Evolutionary conservation across 768 basidiomycete species (phyloP).

Genomic region (Psilocybe subaeruginosa): DNA sequence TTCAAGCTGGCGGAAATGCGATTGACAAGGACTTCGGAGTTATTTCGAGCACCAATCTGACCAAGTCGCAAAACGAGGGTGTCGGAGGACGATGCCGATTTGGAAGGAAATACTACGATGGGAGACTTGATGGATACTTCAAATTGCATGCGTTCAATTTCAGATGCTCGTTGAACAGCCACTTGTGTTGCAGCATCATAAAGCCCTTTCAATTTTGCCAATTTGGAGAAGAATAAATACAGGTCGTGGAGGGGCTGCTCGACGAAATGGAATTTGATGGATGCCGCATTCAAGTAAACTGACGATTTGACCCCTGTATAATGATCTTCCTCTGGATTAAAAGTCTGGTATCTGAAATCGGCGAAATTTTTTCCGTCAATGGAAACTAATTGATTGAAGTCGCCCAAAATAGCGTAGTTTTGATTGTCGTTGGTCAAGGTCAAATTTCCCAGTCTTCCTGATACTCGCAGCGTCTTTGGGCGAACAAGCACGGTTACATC

Average conservation of each 20-base stretch:
- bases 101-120: conserved; percentile 85
- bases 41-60: conserved; percentile 83
- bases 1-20: conserved; percentile 75
- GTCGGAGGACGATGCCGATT: conserved; percentile 64
- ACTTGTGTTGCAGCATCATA: conserved; percentile 95
- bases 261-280: conserved; percentile 86
- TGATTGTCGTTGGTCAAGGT: conserved; percentile 77
- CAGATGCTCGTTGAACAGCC: conserved; percentile 91
- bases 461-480: conserved; percentile 73
- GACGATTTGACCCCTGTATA: conserved; percentile 85
- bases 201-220: conserved; percentile 89
- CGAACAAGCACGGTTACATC: conserved; percentile 79
- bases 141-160: conserved; percentile 93
- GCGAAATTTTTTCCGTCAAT: conserved; percentile 96
- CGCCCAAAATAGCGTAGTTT: conserved; percentile 50
- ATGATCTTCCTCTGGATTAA: conserved; percentile 68
- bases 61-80: conserved; percentile 82
- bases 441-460: conserved; percentile 82
- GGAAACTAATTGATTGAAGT: conserved; percentile 85
- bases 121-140: conserved; percentile 90
- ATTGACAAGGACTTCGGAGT: conserved; percentile 57
- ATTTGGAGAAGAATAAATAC: conserved; percentile 79
- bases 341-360: conserved; percentile 93
- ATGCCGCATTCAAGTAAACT: conserved; percentile 82
- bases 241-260: conserved; percentile 91